Base-by-base conservation (phyloP, 177 flowering plant genomes). In the Tripterygium wilfordii region DNA sequence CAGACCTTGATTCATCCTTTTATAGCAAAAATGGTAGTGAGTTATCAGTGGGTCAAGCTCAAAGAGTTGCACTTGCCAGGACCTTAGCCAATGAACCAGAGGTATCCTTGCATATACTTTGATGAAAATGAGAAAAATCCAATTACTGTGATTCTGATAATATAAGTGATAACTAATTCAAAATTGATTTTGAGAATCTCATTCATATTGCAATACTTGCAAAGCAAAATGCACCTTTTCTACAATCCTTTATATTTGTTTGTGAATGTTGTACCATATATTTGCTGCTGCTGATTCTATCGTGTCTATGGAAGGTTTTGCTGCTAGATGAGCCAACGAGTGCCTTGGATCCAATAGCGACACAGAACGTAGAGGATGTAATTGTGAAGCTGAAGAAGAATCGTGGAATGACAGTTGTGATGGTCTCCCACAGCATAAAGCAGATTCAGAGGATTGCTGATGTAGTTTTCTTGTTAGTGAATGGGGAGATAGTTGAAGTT, bases 251-350 rank as follows among this genome's bases (percentile, higher is more conserved):
- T n/a, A n/a, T n/a, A n/a, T n/a, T n/a, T n/a, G n/a, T n/a, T n/a
- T n/a, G n/a, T n/a, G n/a, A n/a, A n/a, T n/a, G n/a, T n/a, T n/a
- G n/a, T n/a, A n/a, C n/a, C n/a, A n/a, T n/a, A n/a, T n/a, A n/a
- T n/a, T 3, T 40, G 26, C 13, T 40, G 43, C 25, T 21, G 4
- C n/a, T 40, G 26, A 6, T 40, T 21, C 2, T 2, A 16, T 8
- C 19, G 12, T 3, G 18, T 27, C 28, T 41, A 18, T 23, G 9
- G 1, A 27, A 88, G 96, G 97, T 87, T 26, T 42, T 90, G 78
- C 45, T 90, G 36, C 61, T 90, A 65, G 97, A 90, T 52, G 97
- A 90, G 56, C 97, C 97, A 2, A 90, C 97, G 2, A 90, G 97
- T 57, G 97, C 97, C 0, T 60, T 90, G 55, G 96, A 87, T 47